Percentiles rank a stretch among this genome's conserved stretches.
phyloP scores from a whole-genome alignment of 2,329 filamentous ascomycete species.

The Madurella fahalii region DNA sequence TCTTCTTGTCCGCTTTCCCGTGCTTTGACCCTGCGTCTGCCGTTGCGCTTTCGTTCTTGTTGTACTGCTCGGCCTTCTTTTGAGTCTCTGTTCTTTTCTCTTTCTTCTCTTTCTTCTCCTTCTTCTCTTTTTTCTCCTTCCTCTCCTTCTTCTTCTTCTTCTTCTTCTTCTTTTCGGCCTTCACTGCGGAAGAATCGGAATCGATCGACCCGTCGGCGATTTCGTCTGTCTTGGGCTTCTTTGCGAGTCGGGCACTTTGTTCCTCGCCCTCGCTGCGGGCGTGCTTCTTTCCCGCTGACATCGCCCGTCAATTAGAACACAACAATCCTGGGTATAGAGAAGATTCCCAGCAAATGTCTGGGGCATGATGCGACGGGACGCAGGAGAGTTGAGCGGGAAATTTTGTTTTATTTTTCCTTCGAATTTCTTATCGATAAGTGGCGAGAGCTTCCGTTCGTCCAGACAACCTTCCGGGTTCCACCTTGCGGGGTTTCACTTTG shows the following conservation, averaged over 20 bases:
- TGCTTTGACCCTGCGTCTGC: constrained; percentile 17
- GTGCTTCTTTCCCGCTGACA: constrained; percentile 27
- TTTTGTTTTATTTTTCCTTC: too few species aligned
- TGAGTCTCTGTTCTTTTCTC: constrained; percentile 20
- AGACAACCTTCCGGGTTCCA: too few species aligned
- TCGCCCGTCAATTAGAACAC: background rate
- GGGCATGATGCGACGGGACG: too few species aligned
- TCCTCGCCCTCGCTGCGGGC: constrained; percentile 25
- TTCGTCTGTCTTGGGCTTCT: constrained; percentile 26
- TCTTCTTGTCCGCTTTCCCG: constrained; percentile 29
- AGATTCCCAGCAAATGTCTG: too few species aligned
- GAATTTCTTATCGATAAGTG: too few species aligned
- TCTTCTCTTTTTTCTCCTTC: constrained; percentile 31
- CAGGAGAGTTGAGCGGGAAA: too few species aligned
- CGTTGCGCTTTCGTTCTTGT: constrained; percentile 23
- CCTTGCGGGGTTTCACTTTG: too few species aligned
- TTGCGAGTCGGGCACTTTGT: constrained; percentile 19
- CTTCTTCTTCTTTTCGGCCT: constrained; percentile 36
- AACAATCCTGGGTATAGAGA: too few species aligned
- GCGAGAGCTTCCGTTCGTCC: too few species aligned
- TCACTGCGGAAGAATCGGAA: constrained; percentile 20
- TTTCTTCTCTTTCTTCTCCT: constrained; percentile 28
- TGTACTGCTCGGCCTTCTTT: constrained; percentile 27
- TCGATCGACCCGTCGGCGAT: constrained; percentile 22
- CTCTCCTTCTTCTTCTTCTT: constrained; percentile 21